phyloP scores from a whole-genome alignment of 1,139 yeast genomes.

The Scheffersomyces cryptocercus region DNA sequence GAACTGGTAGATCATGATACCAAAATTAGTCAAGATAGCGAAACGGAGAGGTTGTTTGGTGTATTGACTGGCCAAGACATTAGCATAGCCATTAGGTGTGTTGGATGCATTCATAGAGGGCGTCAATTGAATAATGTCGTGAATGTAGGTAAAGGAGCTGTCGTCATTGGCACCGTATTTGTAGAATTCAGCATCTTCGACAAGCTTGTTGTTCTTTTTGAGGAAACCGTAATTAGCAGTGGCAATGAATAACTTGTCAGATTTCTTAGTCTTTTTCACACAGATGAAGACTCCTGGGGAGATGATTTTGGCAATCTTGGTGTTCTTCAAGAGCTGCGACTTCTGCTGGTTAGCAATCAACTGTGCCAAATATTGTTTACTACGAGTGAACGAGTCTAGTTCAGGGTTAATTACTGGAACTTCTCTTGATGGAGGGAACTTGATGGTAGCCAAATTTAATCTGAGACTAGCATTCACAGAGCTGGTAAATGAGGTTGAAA shows the following conservation, averaged over 20 bases:
- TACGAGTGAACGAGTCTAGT: slow-evolving; percentile 45
- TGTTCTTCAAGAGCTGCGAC: slow-evolving; percentile 46
- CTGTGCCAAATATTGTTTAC: slow-evolving; percentile 45
- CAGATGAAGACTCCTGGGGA: slow-evolving; percentile 82
- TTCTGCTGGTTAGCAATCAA: slow-evolving; percentile 46
- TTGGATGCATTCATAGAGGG: slow-evolving; percentile 71
- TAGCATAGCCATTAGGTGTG: slow-evolving; percentile 77
- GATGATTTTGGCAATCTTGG: slow-evolving; percentile 54
- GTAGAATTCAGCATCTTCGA: slow-evolving; percentile 81
- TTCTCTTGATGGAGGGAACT: slow-evolving; percentile 75
- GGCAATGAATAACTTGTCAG: slow-evolving; percentile 65
- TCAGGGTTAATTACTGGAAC: slow-evolving; percentile 56
- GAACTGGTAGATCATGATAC: slow-evolving; percentile 73
- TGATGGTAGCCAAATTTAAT: slow-evolving; percentile 51
- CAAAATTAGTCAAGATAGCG: slow-evolving; percentile 79
- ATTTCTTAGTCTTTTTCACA: slow-evolving; percentile 43
- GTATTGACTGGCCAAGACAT: slow-evolving; percentile 84
- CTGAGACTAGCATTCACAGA: slow-evolving; percentile 20
- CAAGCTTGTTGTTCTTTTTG: slow-evolving; percentile 66
- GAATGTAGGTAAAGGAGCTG: slow-evolving; percentile 46
- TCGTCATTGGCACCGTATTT: slow-evolving; percentile 47
- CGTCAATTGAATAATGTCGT: slow-evolving; percentile 70
- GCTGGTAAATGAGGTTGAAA: slow-evolving; percentile 21
- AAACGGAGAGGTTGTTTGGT: slow-evolving; percentile 61
- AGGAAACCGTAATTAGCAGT: slow-evolving; percentile 84